These are phyloP conservation scores for Didymella pomorum DNA, from an alignment of 2,329 filamentous ascomycete species.

Conservation along the genomic window DNA sequence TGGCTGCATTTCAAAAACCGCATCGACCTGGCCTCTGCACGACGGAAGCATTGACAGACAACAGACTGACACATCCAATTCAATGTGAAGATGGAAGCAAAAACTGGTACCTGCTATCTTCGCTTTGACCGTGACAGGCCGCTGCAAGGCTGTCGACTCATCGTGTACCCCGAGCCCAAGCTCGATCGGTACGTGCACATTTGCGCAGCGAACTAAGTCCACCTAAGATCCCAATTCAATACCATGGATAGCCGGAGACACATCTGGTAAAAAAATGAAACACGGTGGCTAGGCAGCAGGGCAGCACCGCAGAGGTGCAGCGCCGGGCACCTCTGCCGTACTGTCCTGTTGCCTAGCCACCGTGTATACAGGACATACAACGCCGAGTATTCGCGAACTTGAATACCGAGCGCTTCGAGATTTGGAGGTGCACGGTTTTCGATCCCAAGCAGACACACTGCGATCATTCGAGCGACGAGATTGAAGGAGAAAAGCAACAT, in stretches of 20 bases:
- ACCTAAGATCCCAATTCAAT: background rate
- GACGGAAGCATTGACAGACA: background rate
- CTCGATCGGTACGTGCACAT: background rate
- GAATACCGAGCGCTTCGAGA: background rate
- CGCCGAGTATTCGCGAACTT: background rate
- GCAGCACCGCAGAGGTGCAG: too few species aligned
- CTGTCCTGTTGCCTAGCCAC: background rate
- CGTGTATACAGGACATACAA: background rate
- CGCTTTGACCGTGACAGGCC: background rate
- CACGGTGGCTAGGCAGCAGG: too few species aligned
- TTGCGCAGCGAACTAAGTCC: background rate
- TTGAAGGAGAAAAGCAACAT: background rate
- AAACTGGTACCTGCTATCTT: background rate
- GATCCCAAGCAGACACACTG: too few species aligned
- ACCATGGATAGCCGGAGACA: background rate
- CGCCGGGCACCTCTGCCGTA: constrained; percentile 2
- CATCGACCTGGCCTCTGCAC: background rate
- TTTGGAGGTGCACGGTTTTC: too few species aligned
- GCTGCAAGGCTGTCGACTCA: constrained; percentile 7
- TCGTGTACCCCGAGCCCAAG: background rate
- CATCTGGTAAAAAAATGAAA: background rate
- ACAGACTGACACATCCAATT: background rate
- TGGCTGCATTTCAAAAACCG: background rate
- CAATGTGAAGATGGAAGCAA: background rate
- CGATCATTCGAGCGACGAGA: too few species aligned